Base-by-base conservation (phyloP, 352 stramenopile species). In the Phytophthora capsici region DNA sequence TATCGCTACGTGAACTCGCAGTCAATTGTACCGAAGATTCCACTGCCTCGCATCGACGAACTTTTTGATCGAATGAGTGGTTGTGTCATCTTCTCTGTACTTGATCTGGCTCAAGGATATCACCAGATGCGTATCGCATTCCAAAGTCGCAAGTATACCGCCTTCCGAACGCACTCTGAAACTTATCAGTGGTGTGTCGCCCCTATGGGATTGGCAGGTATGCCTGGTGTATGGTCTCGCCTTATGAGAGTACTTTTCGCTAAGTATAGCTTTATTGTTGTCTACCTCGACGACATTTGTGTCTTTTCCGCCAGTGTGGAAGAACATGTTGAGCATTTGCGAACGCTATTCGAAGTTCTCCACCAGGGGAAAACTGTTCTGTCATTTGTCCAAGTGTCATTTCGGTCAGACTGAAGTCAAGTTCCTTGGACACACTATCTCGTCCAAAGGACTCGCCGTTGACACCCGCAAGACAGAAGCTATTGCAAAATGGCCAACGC, bases 141-240 rank as follows among this genome's bases (percentile, higher is more conserved):
- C 53, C 16, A 43, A 12, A 43, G 36, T 38, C 45, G 54, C 10
- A 37, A 63, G 59, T 81, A 74, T 28, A 77, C 61, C 14, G 67
- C 71, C 6, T 84, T 84, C 20, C 57, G 68, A 4, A 74, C 68
- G 1, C 44, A 77, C 37, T 30, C 52, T n/a, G 69, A 81, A 47
- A 79, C 60, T 10, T 77, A 78, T 61, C 69, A 84, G 32, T 82
- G 69, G 68, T 78, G 53, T 57, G 66, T 82, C 10, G 70, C 66
- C n/a, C 76, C 66, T 13, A 78, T 86, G 63, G 67, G 73, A 23
- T 20, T 86, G 9, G 45, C 49, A 17, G 71, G 73, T 28, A 86
- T 82, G 71, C 67, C 67, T 10, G 64, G 67, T 25, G 59, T 72
- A 6, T 86, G 64, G 73, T 75, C 71, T 8, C 70, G 67, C n/a